Conservation (phyloP, 257 asterid species). For the Nicotiana tomentosiformis region DNA sequence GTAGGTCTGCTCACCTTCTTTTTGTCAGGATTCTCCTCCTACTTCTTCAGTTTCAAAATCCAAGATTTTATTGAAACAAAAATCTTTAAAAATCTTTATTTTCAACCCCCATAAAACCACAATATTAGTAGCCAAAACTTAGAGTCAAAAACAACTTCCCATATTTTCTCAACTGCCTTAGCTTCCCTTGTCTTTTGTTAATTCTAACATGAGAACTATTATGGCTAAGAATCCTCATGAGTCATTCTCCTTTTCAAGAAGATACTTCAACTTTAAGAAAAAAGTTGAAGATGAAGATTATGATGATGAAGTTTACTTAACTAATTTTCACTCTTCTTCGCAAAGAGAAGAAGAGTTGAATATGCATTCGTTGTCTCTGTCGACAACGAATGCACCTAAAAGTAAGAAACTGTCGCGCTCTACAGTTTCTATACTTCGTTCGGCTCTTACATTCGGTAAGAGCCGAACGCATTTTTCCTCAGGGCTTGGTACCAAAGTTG, state of each 20-base stretch:
- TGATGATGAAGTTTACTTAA: slow-evolving; percentile 51
- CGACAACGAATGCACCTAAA: slow-evolving; percentile 23
- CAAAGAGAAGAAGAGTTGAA: slow-evolving; percentile 14
- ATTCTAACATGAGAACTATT: slow-evolving; percentile 51
- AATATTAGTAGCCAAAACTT: neutral
- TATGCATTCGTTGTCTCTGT: slow-evolving; percentile 24
- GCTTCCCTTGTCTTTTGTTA: neutral
- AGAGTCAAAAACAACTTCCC: neutral
- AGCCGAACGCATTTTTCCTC: slow-evolving; percentile 29
- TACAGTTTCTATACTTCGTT: slow-evolving; percentile 42
- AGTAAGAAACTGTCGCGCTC: slow-evolving; percentile 37
- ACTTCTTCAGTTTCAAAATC: slow-evolving; percentile 16
- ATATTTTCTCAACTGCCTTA: slow-evolving; percentile 2
- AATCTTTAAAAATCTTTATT: neutral
- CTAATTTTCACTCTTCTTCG: slow-evolving; percentile 32
- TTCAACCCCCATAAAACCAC: slow-evolving; percentile 14
- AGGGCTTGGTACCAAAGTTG: slow-evolving; percentile 52
- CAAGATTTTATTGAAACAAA: slow-evolving; percentile 12
- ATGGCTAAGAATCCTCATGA: slow-evolving; percentile 56
- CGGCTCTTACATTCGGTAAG: slow-evolving; percentile 35
- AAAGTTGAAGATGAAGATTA: slow-evolving; percentile 44
- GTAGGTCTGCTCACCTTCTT: slow-evolving; percentile 71
- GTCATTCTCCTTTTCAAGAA: slow-evolving; percentile 79
- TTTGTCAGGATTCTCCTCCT: slow-evolving; percentile 34
- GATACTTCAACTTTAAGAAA: slow-evolving; percentile 68